Percentiles rank a stretch among this genome's conserved stretches.
phyloP scores from a whole-genome alignment of 176 grass and related monocot genomes.

The Typha latifolia region DNA sequence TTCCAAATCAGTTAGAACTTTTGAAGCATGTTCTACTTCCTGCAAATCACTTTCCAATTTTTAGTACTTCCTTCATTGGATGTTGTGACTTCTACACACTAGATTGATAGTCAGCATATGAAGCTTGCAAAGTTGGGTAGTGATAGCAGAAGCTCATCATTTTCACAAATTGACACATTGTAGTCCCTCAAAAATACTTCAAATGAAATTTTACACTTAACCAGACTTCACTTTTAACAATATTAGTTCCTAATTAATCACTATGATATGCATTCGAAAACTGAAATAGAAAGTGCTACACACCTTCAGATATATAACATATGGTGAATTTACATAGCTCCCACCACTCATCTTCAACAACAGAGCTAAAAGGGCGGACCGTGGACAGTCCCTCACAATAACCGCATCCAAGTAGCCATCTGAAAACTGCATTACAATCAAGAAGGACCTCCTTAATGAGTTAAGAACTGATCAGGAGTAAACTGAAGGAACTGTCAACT shows the following conservation, averaged over 20 bases:
- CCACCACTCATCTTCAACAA: slow-evolving; percentile 71
- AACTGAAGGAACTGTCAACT: not conserved
- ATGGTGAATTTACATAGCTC: slow-evolving; percentile 52
- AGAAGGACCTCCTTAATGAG: not conserved
- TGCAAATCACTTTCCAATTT: too few species aligned
- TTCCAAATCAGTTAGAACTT: too few species aligned
- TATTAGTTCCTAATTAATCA: not conserved
- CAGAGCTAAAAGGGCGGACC: slow-evolving; percentile 37
- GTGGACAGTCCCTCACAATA: slow-evolving; percentile 82
- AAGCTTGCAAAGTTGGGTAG: too few species aligned
- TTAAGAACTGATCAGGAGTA: not conserved
- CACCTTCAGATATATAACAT: slow-evolving; percentile 85
- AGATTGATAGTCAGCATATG: too few species aligned
- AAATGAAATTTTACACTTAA: too few species aligned
- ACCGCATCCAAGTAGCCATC: slow-evolving; percentile 92
- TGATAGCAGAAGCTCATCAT: too few species aligned
- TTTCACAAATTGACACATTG: too few species aligned
- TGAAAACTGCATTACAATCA: slow-evolving; percentile 51
- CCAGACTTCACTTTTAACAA: too few species aligned
- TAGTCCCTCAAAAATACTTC: too few species aligned
- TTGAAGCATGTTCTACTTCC: too few species aligned
- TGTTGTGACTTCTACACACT: not conserved
- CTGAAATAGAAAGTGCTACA: not conserved
- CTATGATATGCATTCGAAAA: not conserved
- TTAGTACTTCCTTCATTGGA: not conserved